Evolutionary conservation across 176 grass and related monocot species (phyloP).

Genomic region (Elaeis guineensis): DNA sequence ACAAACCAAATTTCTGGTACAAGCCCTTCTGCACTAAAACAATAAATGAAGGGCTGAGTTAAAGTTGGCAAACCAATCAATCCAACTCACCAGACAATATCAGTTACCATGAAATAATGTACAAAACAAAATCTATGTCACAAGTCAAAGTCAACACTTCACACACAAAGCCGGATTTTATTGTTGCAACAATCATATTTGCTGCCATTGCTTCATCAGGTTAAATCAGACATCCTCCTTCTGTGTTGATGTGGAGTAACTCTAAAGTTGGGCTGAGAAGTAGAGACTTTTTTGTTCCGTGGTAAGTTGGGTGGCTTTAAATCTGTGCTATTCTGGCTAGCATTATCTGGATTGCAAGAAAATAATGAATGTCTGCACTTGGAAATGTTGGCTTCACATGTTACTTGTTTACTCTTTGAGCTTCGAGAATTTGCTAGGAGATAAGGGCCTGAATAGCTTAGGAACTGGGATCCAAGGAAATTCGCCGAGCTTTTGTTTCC

Average conservation of each 20-base stretch:
- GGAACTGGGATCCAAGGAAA: conserved; percentile 41
- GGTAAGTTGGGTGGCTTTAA: conserved; percentile 35
- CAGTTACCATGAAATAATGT: no score
- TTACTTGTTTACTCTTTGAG: conserved; percentile 27
- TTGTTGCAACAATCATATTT: neutral
- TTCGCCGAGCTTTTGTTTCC: conserved; percentile 32
- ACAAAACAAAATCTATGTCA: no score
- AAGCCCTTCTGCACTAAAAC: no score
- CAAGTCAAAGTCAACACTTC: no score
- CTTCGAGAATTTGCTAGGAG: conserved; percentile 19
- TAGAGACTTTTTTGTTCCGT: conserved; percentile 30
- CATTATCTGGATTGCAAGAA: conserved; percentile 30
- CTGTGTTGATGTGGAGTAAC: conserved; percentile 50
- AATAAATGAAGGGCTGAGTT: no score
- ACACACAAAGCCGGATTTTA: no score
- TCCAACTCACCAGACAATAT: no score
- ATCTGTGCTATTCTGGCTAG: conserved; percentile 47
- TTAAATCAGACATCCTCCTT: conserved; percentile 58
- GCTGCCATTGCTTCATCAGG: conserved; percentile 18
- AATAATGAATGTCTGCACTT: conserved; percentile 21
- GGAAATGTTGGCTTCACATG: conserved; percentile 20
- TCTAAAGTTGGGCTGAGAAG: conserved; percentile 29
- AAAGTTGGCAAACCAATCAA: no score
- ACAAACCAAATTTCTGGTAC: no score
- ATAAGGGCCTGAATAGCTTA: conserved; percentile 30